Evolutionary conservation across 768 basidiomycete species (phyloP), one percentile per base, ranked within the genome.

Genomic region (Mycena olivaceomarginata): DNA sequence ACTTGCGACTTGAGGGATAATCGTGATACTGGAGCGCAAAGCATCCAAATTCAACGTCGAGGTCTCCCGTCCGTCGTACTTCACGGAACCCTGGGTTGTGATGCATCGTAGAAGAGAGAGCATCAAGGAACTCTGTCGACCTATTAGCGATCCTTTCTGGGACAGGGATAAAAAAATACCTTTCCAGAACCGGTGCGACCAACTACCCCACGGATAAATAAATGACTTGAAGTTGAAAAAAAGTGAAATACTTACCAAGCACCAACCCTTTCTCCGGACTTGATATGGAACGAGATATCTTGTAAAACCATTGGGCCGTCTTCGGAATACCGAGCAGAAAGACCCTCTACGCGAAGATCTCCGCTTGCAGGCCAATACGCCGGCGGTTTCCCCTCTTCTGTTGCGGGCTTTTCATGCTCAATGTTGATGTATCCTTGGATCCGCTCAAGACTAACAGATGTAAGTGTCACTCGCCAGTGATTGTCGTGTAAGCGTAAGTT

Each of bases 351-450:
- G 18, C 82, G 73, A 62, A 90, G 84, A 22, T 85, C 80, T 13
- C 90, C 90, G 0, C 87, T 87, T 2, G 89, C 84, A 0, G 90
- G 90, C 90, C 90, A 91, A 64, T 89, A 87, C 0, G 90, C 90
- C 2, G 90, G 89, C 2, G 90, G 90, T 43, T 80, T 82, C 43
- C 86, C 87, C 0, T 74, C 69, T 6, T 77, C 69, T 0, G 83
- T 81, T 3, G 81, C 70, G 37, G 76, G 70, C 5, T 87, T 85
- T 77, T 91, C 89, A 46, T 87, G 86, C 25, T 89, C 89, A 72
- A 89, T 89, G 25, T 84, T 73, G 20, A 90, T 76, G 79, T 88
- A 90, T 10, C 46, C 51, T 22, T 74, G 67, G 39, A 80, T 75
- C 1, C 79, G 75, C 59, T 80, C 79, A 18, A 80, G 53, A 75